Percentiles rank a stretch among this genome's conserved stretches.
These are phyloP conservation scores for Acanthamoeba healyi DNA, from an alignment of 208 protist genomes.

Conservation along the genomic window DNA sequence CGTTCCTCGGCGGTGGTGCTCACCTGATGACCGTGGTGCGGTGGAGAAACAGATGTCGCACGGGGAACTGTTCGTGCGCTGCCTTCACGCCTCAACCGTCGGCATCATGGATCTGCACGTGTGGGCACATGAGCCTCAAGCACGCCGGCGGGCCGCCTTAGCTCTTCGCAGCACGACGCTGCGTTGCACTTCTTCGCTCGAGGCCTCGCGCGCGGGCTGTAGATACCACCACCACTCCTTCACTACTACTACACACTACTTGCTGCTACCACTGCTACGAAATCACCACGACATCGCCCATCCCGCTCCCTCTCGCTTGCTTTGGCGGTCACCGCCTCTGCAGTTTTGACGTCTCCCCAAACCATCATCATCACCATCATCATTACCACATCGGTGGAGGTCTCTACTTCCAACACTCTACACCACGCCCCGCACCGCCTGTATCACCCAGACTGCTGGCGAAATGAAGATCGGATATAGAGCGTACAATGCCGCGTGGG, in stretches of 20 bases:
- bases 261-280: not conserved
- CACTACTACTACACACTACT: not conserved
- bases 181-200: too few relatives aligned
- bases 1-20: not conserved
- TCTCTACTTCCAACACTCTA: too few relatives aligned
- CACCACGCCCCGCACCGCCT: too few relatives aligned
- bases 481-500: too few relatives aligned
- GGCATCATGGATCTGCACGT: conserved; percentile 41
- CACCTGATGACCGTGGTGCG: not conserved
- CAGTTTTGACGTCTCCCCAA: not conserved
- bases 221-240: not conserved
- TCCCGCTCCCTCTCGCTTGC: too few relatives aligned
- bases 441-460: too few relatives aligned
- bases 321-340: not conserved
- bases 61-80: not conserved
- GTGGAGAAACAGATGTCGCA: conserved; percentile 15
- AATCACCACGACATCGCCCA: too few relatives aligned
- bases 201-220: not conserved
- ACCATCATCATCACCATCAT: too few relatives aligned
- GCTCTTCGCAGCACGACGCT: not conserved
- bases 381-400: too few relatives aligned
- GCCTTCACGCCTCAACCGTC: conserved; percentile 30
- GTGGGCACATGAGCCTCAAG: conserved; percentile 54
- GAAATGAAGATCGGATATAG: too few relatives aligned
- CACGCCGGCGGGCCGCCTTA: not conserved